Conservation (phyloP, 2,329 filamentous ascomycete genomes). For the Cladophialophora chaetospira region DNA sequence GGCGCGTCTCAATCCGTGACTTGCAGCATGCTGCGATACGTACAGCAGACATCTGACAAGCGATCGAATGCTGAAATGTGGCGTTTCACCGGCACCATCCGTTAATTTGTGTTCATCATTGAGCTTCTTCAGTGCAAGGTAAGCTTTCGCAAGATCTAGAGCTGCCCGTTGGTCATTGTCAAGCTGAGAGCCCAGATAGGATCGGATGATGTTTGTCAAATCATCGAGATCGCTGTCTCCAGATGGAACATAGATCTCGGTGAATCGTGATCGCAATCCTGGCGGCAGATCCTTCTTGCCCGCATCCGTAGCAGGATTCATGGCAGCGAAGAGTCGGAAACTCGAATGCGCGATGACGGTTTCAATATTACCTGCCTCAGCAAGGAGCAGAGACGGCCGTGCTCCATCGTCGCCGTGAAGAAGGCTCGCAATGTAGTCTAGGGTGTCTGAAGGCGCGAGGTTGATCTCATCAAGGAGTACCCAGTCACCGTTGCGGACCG, state of each 20-base stretch:
- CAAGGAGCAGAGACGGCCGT: constrained; percentile 79
- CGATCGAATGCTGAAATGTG: constrained; percentile 94
- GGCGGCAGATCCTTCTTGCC: constrained; percentile 92
- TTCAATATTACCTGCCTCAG: constrained; percentile 91
- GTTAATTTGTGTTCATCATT: constrained; percentile 82
- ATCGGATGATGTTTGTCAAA: constrained; percentile 81
- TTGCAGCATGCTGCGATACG: constrained; percentile 77
- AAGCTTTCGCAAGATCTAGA: constrained; percentile 80
- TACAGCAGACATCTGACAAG: constrained; percentile 88
- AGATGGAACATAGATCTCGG: constrained; percentile 90
- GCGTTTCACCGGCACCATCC: constrained; percentile 92
- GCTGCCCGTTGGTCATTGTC: constrained; percentile 72
- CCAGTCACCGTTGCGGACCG: constrained; percentile 95
- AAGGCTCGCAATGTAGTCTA: constrained; percentile 90
- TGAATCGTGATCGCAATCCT: constrained; percentile 88
- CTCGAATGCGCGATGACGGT: constrained; percentile 85
- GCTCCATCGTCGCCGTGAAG: constrained; percentile 71
- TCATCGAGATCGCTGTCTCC: constrained; percentile 87
- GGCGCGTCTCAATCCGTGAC: constrained; percentile 81
- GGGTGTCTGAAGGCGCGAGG: constrained; percentile 86
- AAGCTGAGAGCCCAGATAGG: constrained; percentile 75
- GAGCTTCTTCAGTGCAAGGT: constrained; percentile 81
- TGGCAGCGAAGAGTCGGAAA: constrained; percentile 95
- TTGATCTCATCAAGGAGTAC: constrained; percentile 97
- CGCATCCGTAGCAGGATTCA: constrained; percentile 98